Evolutionary conservation across 139 green algal genomes (phyloP), one percentile per base, ranked within the genome.

Genomic region (Tetradesmus obliquus): DNA sequence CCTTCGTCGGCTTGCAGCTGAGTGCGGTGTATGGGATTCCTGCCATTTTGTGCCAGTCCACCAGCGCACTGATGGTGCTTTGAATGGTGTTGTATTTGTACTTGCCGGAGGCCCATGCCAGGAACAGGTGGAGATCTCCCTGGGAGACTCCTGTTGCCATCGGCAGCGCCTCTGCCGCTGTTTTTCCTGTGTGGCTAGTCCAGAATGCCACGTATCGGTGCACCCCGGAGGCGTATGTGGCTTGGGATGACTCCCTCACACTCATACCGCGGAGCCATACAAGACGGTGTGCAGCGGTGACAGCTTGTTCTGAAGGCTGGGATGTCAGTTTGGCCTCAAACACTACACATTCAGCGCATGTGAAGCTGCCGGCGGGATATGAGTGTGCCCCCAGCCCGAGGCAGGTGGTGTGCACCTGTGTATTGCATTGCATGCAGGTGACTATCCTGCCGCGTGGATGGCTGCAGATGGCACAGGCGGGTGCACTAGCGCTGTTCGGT

Each of bases 61-160:
- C 15, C 55, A 88, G 19, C 3, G 82, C 82, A 55, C 32, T 45
- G 3, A 88, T 71, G 19, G 82, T 88, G 51, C 5, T 32, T 10
- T 88, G 55, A 24, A 88, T 88, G 6, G 82, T 88, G 22, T 74
- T 74, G 82, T 55, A 71, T 53, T 88, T 88, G 57, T 88, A 88
- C 15, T n/a, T 88, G 17, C n/a, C 55, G 3, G 53, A n/a, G 7
- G 82, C 82, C 82, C 82, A 88, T 13, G 51, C 12, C 15, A 88
- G 3, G 15, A 88, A 88, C 55, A 88, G 82, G 3, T 74, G 76
- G 6, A 83, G 76, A 83, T 10, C 8, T 7, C 12, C 76, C 9
- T 24, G 8, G n/a, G 76, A 45, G 8, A 12, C 10, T 6, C 24
- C 24, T 20, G 8, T 20, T 20, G 8, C 76, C 8, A 10, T 7